Percentiles rank a stretch among this genome's conserved stretches.
phyloP scores from a whole-genome alignment of 78 protist species.

The Guillardia theta region DNA sequence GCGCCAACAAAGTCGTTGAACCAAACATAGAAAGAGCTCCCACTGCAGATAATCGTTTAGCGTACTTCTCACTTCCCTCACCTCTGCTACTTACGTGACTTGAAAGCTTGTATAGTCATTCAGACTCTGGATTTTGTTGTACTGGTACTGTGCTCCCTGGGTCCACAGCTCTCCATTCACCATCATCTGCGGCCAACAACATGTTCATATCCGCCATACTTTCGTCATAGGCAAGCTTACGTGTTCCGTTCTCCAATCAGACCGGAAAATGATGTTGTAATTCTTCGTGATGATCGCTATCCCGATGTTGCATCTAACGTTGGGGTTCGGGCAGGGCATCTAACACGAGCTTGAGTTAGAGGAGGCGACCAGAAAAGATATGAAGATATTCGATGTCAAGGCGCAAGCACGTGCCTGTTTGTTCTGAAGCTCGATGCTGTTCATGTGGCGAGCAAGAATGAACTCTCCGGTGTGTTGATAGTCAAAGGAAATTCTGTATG shows the following conservation, averaged over 20 bases:
- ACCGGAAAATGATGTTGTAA: neutral
- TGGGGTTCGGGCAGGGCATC: neutral
- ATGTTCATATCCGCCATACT: no score
- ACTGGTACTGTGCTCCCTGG: neutral
- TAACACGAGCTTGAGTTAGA: neutral
- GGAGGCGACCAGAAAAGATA: no score
- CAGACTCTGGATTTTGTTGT: no score
- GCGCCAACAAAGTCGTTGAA: neutral
- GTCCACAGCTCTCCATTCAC: constrained; percentile 18
- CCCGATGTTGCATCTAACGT: neutral
- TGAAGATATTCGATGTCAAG: no score
- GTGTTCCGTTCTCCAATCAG: neutral
- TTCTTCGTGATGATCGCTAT: neutral
- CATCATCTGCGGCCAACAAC: no score
- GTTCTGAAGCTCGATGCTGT: constrained; percentile 12
- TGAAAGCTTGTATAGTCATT: no score
- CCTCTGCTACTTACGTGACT: no score
- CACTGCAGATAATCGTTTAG: no score
- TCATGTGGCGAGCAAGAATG: neutral
- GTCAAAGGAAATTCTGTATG: constrained; percentile 1
- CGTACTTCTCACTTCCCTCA: no score
- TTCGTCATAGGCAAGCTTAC: no score
- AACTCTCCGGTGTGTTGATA: constrained; percentile 18
- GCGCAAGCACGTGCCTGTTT: neutral
- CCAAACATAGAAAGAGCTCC: neutral